Base-by-base conservation (phyloP, 352 stramenopile species). In the Globisporangium irregulare region DNA sequence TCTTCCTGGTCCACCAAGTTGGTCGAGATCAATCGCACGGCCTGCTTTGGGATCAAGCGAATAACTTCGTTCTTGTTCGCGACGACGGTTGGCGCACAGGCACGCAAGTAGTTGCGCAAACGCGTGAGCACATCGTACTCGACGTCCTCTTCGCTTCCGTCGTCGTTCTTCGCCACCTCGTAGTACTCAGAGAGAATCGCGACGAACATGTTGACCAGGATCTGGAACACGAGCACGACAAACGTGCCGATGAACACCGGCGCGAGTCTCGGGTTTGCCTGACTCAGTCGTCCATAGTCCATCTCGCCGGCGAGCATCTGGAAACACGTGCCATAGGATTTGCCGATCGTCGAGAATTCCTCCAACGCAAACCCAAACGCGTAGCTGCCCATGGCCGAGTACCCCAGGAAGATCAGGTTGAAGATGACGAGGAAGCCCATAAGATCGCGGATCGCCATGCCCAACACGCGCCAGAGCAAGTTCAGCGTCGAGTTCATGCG, bases 341-440 rank as follows among this genome's bases (percentile, higher is more conserved):
- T 89, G 46, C 76, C 80, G 57, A 96, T 92, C 8, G 84, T 92
- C 46, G 84, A 93, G 62, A 93, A 96, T 60, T 95, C 87, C 71
- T 92, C 81, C 8, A 94, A 67, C 24, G 87, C 80, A 67, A 91
- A 93, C 0, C 89, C 89, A 66, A 96, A 96, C 1, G 87, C 87
- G 62, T 89, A 93, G 67, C 75, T 90, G 55, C 89, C 89, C 87
- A 96, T 95, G 12, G 83, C 77, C 29, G 89, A 91, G 67, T 94
- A 96, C 22, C 87, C 87, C 15, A 95, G 57, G 60, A 96, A 96
- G 59, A 96, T 96, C 36, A 94, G 66, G 66, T 92, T 90, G 67
- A 96, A 96, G 70, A 96, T 96, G 54, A 96, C 86, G 15, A 96
- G 71, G 63, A 95, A 96, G 48, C 86, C 89, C 86, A 95, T 93